phyloP scores from a whole-genome alignment of 352 stramenopile species.

The Globisporangium heterothallicum region DNA sequence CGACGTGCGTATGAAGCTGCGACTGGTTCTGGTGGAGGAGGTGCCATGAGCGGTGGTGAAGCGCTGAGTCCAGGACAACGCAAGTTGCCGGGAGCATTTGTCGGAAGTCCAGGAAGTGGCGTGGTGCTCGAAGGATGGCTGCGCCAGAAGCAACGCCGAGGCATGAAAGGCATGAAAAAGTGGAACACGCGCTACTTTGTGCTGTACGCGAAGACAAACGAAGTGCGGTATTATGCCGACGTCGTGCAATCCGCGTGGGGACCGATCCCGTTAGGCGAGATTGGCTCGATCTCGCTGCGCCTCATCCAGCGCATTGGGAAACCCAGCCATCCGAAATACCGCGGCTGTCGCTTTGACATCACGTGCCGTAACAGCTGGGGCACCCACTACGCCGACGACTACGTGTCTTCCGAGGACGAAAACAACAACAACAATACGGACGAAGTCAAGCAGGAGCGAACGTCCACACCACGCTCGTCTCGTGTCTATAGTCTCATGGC shows the following conservation, averaged over 20 bases:
- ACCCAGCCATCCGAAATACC: conserved; percentile 72
- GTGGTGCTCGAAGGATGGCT: conserved; percentile 80
- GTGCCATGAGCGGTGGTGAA: conserved; percentile 9
- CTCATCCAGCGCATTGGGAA: conserved; percentile 82
- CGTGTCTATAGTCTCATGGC: conserved; percentile 74
- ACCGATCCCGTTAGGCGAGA: conserved; percentile 64
- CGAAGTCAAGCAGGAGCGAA: conserved; percentile 31
- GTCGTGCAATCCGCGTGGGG: conserved; percentile 77
- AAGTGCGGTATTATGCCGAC: conserved; percentile 77
- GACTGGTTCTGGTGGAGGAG: not conserved
- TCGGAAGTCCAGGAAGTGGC: conserved; percentile 47
- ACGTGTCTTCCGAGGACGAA: conserved; percentile 73
- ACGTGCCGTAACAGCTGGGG: conserved; percentile 76
- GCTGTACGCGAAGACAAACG: conserved; percentile 64
- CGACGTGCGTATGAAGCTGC: conserved; percentile 20
- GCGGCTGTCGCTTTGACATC: conserved; percentile 79
- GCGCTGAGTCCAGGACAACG: conserved; percentile 43
- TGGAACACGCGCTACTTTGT: conserved; percentile 84
- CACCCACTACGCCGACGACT: conserved; percentile 74
- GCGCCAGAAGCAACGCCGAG: conserved; percentile 73
- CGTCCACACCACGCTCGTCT: conserved; percentile 51
- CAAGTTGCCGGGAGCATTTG: conserved; percentile 45
- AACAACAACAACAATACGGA: conserved; percentile 28
- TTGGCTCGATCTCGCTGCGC: conserved; percentile 74
- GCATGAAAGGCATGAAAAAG: conserved; percentile 78